phyloP scores from a whole-genome alignment of 495 filamentous ascomycete genomes.

The Melanomma pulvis-pyrius region DNA sequence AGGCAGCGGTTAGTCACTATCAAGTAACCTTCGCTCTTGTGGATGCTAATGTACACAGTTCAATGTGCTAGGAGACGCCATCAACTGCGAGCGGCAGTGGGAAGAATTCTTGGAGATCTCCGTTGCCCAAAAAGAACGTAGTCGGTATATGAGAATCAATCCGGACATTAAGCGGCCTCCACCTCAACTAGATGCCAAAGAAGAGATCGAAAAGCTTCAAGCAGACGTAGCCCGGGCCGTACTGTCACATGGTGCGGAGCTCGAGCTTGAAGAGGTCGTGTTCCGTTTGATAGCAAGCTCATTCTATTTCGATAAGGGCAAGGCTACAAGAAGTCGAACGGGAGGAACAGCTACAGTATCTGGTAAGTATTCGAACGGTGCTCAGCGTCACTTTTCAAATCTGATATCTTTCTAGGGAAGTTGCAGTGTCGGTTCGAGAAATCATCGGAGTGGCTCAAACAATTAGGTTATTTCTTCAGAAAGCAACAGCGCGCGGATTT shows the following conservation, averaged over 20 bases:
- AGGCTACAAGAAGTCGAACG: background rate
- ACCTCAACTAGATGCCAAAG: constrained; percentile 39
- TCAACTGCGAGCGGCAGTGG: constrained; percentile 36
- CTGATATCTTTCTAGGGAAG: background rate
- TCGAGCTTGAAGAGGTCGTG: constrained; percentile 28
- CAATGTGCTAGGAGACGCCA: constrained; percentile 34
- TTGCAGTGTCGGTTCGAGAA: constrained; percentile 5
- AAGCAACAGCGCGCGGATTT: constrained; percentile 3
- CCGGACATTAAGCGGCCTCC: constrained; percentile 25
- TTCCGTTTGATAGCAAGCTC: constrained; percentile 35
- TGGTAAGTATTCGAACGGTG: background rate
- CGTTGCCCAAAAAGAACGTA: background rate
- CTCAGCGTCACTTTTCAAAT: background rate
- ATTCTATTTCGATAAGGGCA: constrained; percentile 37
- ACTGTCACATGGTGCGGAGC: background rate
- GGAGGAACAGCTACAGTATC: background rate
- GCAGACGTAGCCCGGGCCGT: background rate
- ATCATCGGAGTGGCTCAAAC: background rate
- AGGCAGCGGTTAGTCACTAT: background rate
- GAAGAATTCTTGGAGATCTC: constrained; percentile 18
- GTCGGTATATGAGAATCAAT: constrained; percentile 37
- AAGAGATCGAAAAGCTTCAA: constrained; percentile 27
- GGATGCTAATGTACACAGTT: background rate
- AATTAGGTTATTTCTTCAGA: background rate
- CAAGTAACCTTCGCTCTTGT: background rate